Evolutionary conservation across 2,329 filamentous ascomycete genomes (phyloP), one percentile per base, ranked within the genome.

Genomic region (Diaporthe ampelina): DNA sequence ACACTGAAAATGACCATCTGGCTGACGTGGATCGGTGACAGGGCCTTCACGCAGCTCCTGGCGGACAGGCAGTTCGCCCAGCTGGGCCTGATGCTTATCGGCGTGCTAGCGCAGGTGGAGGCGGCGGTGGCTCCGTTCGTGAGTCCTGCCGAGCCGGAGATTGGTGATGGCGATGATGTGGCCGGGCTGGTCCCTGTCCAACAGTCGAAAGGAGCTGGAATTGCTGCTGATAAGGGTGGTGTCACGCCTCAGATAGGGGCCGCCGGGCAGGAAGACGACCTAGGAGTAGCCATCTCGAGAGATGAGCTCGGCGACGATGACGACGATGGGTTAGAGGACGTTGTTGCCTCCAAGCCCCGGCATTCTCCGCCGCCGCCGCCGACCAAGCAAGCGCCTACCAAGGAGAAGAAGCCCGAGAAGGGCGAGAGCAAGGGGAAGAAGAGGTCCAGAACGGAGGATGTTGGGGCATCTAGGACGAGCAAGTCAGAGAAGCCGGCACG

Each of bases 51-150:
- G 0, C 92, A 92, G 76, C 84, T 96, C 56, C 85, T 92, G 4
- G 91, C 92, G 24, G 93, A 95, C 81, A 90, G 88, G 45, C 94
- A 95, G 79, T 94, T 94, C 81, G 90, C 94, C 3, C 86, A 91
- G 5, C 86, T 96, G 3, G 94, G 94, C 5, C 85, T 95, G 26
- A 87, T 94, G 76, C 86, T 96, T 13, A 81, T 95, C 59, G 91
- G 89, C 26, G 83, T 90, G 1, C 83, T 95, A 74, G 91, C 92
- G 5, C 89, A 90, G 76, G 82, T 93, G 29, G 83, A 88, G 75
- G 83, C 83, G 68, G 81, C 86, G 1, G 81, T 90, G 67, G 81
- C 81, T 11, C 78, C 78, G 10, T 78, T 87, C 13, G 77, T 83
- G 10, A 80, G 80, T 48, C 32, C 57, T 1, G 8, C 24, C n/a